Evolutionary conservation across 345 rosid species (phyloP).

Genomic region (Heritiera fomes): DNA sequence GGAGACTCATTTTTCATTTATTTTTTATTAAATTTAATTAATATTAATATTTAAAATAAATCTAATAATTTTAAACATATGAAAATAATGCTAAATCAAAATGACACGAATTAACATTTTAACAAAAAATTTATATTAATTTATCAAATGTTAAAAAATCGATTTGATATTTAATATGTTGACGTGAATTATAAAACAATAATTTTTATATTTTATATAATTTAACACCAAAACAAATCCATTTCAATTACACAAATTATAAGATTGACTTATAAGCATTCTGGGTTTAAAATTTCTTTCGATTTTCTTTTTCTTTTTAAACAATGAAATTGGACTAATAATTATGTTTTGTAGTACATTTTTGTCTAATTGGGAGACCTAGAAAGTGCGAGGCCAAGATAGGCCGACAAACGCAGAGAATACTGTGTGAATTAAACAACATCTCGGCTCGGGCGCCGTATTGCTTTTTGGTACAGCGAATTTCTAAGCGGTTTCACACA

Average conservation of each 20-base stretch:
- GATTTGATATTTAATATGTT: too few species aligned
- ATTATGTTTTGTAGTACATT: background rate
- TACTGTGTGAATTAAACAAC: background rate
- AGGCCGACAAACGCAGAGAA: background rate
- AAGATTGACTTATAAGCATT: too few species aligned
- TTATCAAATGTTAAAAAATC: too few species aligned
- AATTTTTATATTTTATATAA: too few species aligned
- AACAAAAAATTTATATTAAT: too few species aligned
- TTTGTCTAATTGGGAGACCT: background rate
- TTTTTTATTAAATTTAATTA: background rate
- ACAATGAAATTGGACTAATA: background rate
- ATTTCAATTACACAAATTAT: too few species aligned
- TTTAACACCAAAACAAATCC: too few species aligned
- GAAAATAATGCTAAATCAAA: too few species aligned
- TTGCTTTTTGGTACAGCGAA: background rate
- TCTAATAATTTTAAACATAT: too few species aligned
- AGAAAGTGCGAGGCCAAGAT: background rate
- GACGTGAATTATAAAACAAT: too few species aligned
- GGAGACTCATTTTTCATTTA: background rate
- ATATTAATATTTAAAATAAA: too few species aligned
- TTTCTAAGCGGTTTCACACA: constrained; percentile 5
- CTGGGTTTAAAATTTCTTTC: background rate
- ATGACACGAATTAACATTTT: too few species aligned
- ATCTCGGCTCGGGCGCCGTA: background rate
- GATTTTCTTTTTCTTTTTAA: background rate